phyloP scores from a whole-genome alignment of 1,284 basidiomycete species.

The Hymenochaete sp. region DNA sequence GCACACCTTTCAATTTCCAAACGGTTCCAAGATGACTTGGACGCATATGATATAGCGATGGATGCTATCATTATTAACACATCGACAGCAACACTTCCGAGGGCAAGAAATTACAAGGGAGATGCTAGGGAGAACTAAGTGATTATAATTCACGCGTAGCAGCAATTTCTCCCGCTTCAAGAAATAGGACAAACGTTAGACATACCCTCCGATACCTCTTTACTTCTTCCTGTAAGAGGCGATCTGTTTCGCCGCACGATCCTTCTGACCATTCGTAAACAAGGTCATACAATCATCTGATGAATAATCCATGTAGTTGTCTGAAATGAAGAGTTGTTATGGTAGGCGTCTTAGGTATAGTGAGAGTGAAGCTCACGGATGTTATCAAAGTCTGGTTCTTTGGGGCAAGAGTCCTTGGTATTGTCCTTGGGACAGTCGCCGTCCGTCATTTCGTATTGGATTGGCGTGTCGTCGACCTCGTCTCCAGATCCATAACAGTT shows the following conservation, averaged over 20 bases:
- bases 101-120: too few species aligned
- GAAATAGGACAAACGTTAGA: too few species aligned
- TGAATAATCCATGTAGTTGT: conserved; percentile 39
- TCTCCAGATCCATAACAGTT: conserved; percentile 35
- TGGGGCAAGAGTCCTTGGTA: conserved; percentile 37
- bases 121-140: too few species aligned
- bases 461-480: conserved; percentile 40
- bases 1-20: too few species aligned
- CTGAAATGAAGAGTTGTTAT: background rate
- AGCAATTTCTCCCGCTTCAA: too few species aligned
- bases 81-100: too few species aligned
- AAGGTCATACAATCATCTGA: conserved; percentile 38
- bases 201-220: too few species aligned
- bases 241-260: background rate
- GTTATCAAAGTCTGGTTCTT: conserved; percentile 36
- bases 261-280: conserved; percentile 33
- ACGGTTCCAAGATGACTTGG: too few species aligned
- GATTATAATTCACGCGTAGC: too few species aligned
- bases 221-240: background rate
- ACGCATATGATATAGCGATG: too few species aligned
- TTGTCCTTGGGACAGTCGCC: conserved; percentile 38
- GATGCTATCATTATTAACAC: too few species aligned
- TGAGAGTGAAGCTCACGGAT: conserved; percentile 25
- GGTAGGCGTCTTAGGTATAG: background rate
- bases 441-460: conserved; percentile 36